Evolutionary conservation across 352 stramenopile species (phyloP).

Genomic region (Globisporangium parvum): DNA sequence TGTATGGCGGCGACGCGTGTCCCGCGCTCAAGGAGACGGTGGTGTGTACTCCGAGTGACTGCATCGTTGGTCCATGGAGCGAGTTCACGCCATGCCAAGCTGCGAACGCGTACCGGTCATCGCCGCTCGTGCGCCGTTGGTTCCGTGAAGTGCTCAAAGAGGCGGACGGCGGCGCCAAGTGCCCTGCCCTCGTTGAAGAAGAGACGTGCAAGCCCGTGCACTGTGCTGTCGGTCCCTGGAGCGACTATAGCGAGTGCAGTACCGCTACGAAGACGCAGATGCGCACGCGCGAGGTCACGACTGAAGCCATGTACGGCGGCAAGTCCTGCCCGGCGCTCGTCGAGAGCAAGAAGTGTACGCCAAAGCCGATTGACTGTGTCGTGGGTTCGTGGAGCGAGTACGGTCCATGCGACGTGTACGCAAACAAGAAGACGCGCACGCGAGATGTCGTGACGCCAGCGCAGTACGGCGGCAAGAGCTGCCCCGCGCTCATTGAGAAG

Average conservation of each 20-base stretch:
- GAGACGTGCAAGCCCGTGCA: constrained; percentile 31
- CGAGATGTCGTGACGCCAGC: constrained; percentile 28
- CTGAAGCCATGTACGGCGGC: constrained; percentile 22
- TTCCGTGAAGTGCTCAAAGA: constrained; percentile 33
- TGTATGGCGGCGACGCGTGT: constrained; percentile 31
- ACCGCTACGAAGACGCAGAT: constrained; percentile 13
- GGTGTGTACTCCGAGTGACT: constrained; percentile 33
- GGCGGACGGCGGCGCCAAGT: constrained; percentile 31
- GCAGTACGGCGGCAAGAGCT: constrained; percentile 29
- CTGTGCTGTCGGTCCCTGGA: constrained; percentile 36
- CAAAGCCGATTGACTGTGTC: constrained; percentile 40
- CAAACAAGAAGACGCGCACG: constrained; percentile 42
- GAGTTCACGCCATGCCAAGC: constrained; percentile 37
- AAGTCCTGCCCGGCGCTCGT: constrained; percentile 30
- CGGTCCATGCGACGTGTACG: constrained; percentile 30
- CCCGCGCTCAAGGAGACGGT: constrained; percentile 24
- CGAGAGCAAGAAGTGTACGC: constrained; percentile 25
- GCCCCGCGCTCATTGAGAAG: constrained; percentile 27
- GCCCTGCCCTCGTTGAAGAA: constrained; percentile 40
- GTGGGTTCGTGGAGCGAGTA: constrained; percentile 44
- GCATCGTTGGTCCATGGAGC: constrained; percentile 44
- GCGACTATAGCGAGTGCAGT: constrained; percentile 27
- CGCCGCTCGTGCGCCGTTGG: constrained; percentile 21
- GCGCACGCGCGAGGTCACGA: constrained; percentile 27
- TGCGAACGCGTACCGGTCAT: background rate